Base-by-base conservation (phyloP, 768 basidiomycete genomes). In the Crepidotus variabilis region DNA sequence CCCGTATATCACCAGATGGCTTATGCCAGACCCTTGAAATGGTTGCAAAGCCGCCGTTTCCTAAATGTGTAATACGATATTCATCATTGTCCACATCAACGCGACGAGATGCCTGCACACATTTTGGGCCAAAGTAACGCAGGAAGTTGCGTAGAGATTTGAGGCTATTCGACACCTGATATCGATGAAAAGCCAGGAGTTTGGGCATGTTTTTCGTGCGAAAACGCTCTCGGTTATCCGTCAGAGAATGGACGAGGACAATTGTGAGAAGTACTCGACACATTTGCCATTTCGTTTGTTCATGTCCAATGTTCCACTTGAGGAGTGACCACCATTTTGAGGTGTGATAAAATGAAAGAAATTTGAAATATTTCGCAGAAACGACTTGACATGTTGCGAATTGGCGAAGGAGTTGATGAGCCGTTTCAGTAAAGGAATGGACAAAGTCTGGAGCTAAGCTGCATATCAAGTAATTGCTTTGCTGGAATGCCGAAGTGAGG, bases 21-120 rank as follows among this genome's bases (percentile, higher is more conserved):
- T 56, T 54, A 55, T 66, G 61, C 10, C 63, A 48, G 10, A 68
- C 65, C 34, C 67, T 58, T 16, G 67, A 66, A 36, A 68, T 66
- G 13, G 60, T 56, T 6, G 67, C 67, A 39, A 68, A 68, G 3
- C 65, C 65, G 20, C 67, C 67, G 28, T 62, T 51, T 20, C 67
- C 67, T 20, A 68, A 60, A 50, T 64, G 63, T 8, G 62, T 65
- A 16, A 68, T 64, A 18, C 61, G 63, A 52, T 61, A 68, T 13
- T 61, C 67, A 5, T 64, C 61, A 46, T 59, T 32, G 33, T 68
- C 67, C 7, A 66, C 54, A 21, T 66, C 52, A 21, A 68, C 47
- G 36, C 54, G 51, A 7, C 67, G 62, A 28, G 63, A 62, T 23
- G 56, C 8, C 21, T 47, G 51, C 8, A 68, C 59, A 16, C 50